phyloP scores from a whole-genome alignment of 2,329 filamentous ascomycete species.

The Stagonosporopsis rhizophila region DNA sequence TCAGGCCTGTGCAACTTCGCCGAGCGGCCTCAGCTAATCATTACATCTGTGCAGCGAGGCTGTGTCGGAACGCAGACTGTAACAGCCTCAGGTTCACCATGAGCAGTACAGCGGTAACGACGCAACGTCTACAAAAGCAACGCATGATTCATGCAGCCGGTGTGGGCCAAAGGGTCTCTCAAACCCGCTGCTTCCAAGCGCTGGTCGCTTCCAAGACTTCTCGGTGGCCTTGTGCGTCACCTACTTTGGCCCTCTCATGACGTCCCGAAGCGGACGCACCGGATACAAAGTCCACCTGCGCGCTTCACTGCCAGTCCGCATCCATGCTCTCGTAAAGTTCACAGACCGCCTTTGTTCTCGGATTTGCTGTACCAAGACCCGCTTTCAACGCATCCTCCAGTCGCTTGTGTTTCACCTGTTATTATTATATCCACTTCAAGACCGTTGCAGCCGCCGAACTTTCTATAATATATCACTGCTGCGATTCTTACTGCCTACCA shows the following conservation, averaged over 20 bases:
- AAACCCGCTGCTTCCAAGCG: conserved; percentile 17
- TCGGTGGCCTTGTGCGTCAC: conserved; percentile 20
- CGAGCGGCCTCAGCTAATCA: conserved; percentile 7
- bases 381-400: conserved; percentile 19
- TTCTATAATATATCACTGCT: conserved; percentile 1
- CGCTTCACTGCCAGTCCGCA: conserved; percentile 23
- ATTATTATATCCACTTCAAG: conserved; percentile 14
- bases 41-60: conserved; percentile 4
- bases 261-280: conserved; percentile 26
- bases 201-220: conserved; percentile 24
- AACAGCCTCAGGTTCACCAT: conserved; percentile 15
- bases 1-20: neutral
- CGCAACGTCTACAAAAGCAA: conserved; percentile 11
- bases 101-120: conserved; percentile 11
- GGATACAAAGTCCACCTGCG: conserved; percentile 31
- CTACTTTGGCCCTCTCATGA: conserved; percentile 23
- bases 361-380: conserved; percentile 20
- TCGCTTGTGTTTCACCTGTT: conserved; percentile 21
- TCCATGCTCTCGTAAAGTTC: conserved; percentile 22
- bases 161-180: conserved; percentile 10
- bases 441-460: conserved; percentile 15
- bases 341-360: conserved; percentile 18
- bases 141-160: conserved; percentile 14
- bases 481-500: neutral
- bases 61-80: conserved; percentile 10